Conservation (phyloP, 148 eudicot genomes). For the Talinum fruticosum region DNA sequence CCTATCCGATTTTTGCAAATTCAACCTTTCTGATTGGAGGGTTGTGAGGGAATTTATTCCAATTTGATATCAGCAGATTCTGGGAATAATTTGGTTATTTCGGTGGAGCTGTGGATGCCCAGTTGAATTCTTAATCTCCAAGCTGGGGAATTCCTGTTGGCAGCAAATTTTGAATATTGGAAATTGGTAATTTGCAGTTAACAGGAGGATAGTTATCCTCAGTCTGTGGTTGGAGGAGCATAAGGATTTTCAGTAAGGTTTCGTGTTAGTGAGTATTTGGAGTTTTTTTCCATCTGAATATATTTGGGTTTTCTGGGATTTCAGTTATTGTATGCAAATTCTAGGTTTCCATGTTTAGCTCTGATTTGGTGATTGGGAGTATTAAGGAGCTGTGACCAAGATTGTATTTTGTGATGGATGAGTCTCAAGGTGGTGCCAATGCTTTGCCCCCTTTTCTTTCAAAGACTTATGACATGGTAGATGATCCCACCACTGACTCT, state of each 20-base stretch:
- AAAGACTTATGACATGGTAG: conserved; percentile 93
- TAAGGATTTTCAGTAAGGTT: background rate
- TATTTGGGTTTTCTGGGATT: conserved; percentile 1
- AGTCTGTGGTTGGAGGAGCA: conserved; percentile 8
- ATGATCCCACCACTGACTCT: conserved; percentile 59
- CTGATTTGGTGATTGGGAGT: conserved; percentile 22
- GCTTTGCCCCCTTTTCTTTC: conserved; percentile 74
- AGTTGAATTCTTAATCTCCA: background rate
- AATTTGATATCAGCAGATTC: conserved; percentile 18
- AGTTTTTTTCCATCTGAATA: background rate
- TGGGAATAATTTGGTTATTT: conserved; percentile 3
- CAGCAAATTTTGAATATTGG: conserved; percentile 18
- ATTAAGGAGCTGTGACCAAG: conserved; percentile 18
- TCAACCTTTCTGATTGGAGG: conserved; percentile 11
- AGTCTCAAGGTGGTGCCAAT: conserved; percentile 55
- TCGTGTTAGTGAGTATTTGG: conserved; percentile 6
- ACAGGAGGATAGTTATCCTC: background rate
- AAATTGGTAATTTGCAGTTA: background rate
- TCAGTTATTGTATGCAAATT: conserved; percentile 14
- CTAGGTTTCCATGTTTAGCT: conserved; percentile 11
- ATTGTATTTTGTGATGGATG: conserved; percentile 54
- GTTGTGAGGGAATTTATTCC: conserved; percentile 18
- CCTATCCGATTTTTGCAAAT: background rate
- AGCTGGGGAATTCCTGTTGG: background rate
- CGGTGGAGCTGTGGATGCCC: background rate